Evolutionary conservation across 306 rosid species (phyloP).

Genomic region (Quillaja saponaria): DNA sequence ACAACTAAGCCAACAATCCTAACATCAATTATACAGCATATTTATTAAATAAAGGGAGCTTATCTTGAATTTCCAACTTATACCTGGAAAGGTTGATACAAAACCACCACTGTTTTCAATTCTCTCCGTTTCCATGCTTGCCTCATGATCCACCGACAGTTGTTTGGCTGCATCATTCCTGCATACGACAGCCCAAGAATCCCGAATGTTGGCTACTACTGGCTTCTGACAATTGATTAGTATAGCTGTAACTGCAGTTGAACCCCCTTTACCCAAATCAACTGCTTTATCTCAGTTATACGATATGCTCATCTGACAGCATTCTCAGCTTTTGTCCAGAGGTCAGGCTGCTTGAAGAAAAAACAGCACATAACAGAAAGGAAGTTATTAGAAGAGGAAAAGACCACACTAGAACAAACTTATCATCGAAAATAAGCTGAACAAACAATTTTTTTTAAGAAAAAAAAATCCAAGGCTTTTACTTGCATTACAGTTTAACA

Average conservation of each 20-base stretch:
- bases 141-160: conserved; percentile 88
- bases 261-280: conserved; percentile 87
- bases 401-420: background rate
- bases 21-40: background rate
- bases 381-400: background rate
- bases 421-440: background rate
- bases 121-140: conserved; percentile 56
- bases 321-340: conserved; percentile 66
- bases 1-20: background rate
- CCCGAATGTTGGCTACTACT: conserved; percentile 88
- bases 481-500: background rate
- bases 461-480: background rate
- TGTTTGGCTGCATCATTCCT: conserved; percentile 69
- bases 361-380: background rate
- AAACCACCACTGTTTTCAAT: conserved; percentile 89
- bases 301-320: conserved; percentile 76
- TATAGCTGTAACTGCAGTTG: conserved; percentile 98
- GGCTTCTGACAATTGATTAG: conserved; percentile 72
- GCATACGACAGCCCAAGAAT: conserved; percentile 84
- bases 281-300: conserved; percentile 59
- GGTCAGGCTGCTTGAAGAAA: conserved; percentile 54
- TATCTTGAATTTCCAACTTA: conserved; percentile 4
- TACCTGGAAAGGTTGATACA: conserved; percentile 92
- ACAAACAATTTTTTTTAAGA: background rate
- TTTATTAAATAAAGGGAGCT: background rate